Percentiles rank a stretch among this genome's conserved stretches.
phyloP scores from a whole-genome alignment of 2,329 filamentous ascomycete species.

The Podosphaera leucotricha region DNA sequence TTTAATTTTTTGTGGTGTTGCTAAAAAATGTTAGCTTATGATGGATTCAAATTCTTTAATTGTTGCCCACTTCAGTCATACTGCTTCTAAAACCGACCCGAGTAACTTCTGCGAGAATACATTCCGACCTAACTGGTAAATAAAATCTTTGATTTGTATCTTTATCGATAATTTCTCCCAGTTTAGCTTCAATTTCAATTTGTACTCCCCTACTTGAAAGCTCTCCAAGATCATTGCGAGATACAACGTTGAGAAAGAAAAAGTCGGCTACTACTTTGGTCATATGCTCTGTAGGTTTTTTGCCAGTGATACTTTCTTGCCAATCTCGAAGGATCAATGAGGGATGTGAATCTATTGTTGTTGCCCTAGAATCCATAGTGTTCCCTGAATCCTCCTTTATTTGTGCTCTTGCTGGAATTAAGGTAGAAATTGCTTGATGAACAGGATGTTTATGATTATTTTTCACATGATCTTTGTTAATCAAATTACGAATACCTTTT shows the following conservation, averaged over 20 bases:
- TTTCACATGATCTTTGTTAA: slow-evolving; percentile 4
- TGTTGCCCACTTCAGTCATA: slow-evolving; percentile 56
- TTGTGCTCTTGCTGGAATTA: slow-evolving; percentile 1
- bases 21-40: slow-evolving; percentile 20
- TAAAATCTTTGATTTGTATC: slow-evolving; percentile 45
- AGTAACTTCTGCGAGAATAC: slow-evolving; percentile 36
- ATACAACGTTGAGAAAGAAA: slow-evolving; percentile 47
- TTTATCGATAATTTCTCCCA: slow-evolving; percentile 59
- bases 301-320: slow-evolving; percentile 45
- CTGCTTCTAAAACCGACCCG: slow-evolving; percentile 57
- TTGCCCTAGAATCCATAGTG: slow-evolving; percentile 2
- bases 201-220: slow-evolving; percentile 41
- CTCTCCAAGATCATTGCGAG: slow-evolving; percentile 39
- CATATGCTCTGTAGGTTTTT: slow-evolving; percentile 49
- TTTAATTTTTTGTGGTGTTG: slow-evolving; percentile 66
- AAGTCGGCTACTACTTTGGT: slow-evolving; percentile 62
- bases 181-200: slow-evolving; percentile 84
- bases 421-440: slow-evolving; percentile 1
- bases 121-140: slow-evolving; percentile 46
- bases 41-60: not conserved
- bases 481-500: not conserved
- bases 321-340: slow-evolving; percentile 25
- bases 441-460: slow-evolving; percentile 5
- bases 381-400: slow-evolving; percentile 10
- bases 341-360: slow-evolving; percentile 4